Evolutionary conservation across 352 stramenopile genomes (phyloP), one percentile per base, ranked within the genome.

Genomic region (Phytophthora kernoviae): DNA sequence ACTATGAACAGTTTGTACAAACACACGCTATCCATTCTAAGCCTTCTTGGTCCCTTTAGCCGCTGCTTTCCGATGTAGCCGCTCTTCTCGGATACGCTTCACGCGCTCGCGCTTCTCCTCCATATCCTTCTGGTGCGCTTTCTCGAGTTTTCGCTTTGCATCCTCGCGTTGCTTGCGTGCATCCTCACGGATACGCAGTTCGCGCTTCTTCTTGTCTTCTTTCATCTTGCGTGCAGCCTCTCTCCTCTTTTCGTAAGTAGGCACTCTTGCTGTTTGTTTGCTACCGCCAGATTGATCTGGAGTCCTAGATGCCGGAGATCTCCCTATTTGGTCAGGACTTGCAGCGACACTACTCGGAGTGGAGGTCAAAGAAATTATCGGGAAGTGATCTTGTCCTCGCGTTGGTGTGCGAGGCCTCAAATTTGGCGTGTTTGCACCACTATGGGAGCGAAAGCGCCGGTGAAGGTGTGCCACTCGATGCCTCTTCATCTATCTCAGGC

Each of bases 81-180:
- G 79, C 59, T 88, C 70, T 62, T 78, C 62, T 50, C 75, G 74
- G 50, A 91, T 87, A 9, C 79, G 77, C 15, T 68, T 66, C 22
- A 90, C 81, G 39, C 79, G 81, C 61, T 91, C 81, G 22, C 72
- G 73, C 40, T 87, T 91, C 47, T 83, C 79, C 15, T 87, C 84
- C 44, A 88, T 73, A 22, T 93, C 77, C 57, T 79, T 73, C 14
- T 90, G 75, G 20, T 93, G 81, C 2, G 62, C 72, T 45, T 87
- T 74, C 46, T 91, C 81, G 6, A 91, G 65, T 54, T 91, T 70
- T 40, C 79, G 77, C 22, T 77, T 74, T 1, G 79, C 66, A 18
- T 88, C 73, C 41, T 93, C 81, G 15, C 81, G 79, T 50, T 88
- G 74, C 42, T 91, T 90, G 30, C 79, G 75, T 2, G 77, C 84